Conservation (phyloP, 2,329 filamentous ascomycete species). For the Kalmusia sp. region DNA sequence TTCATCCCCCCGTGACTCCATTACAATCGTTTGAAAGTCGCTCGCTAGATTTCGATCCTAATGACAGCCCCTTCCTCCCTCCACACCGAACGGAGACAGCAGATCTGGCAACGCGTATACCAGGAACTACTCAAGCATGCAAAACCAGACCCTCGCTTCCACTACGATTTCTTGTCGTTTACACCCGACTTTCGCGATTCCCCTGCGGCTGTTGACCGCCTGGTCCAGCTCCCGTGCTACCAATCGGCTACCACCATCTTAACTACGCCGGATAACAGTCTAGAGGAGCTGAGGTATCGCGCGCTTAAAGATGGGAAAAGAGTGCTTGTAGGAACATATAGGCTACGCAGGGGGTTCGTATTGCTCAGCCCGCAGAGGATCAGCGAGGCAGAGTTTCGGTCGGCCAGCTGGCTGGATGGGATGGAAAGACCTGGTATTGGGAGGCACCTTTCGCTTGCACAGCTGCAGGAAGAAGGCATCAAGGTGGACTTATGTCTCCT, state of each 20-base stretch:
- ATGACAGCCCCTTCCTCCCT: slow-evolving; percentile 25
- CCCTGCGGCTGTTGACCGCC: slow-evolving; percentile 35
- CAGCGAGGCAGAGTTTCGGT: slow-evolving; percentile 28
- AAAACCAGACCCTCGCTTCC: slow-evolving; percentile 53
- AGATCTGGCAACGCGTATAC: slow-evolving; percentile 43
- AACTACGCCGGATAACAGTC: slow-evolving; percentile 53
- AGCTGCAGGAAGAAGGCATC: slow-evolving; percentile 39
- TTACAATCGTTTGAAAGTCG: slow-evolving; percentile 4
- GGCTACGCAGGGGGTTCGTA: slow-evolving; percentile 52
- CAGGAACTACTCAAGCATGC: slow-evolving; percentile 47
- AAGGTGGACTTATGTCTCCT: slow-evolving; percentile 48
- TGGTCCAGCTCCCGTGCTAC: slow-evolving; percentile 45
- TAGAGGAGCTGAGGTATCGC: slow-evolving; percentile 49
- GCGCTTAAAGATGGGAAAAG: slow-evolving; percentile 51
- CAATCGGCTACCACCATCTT: slow-evolving; percentile 42
- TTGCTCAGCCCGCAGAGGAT: slow-evolving; percentile 49
- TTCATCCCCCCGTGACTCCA: neutral
- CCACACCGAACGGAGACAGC: slow-evolving; percentile 18
- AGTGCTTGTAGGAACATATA: slow-evolving; percentile 52
- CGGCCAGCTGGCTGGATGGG: slow-evolving; percentile 51
- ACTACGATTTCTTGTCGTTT: slow-evolving; percentile 53
- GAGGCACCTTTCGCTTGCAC: slow-evolving; percentile 39
- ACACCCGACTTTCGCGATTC: slow-evolving; percentile 53
- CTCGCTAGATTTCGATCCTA: slow-evolving; percentile 3
- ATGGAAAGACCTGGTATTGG: slow-evolving; percentile 53